Evolutionary conservation across 768 basidiomycete genomes (phyloP).

Genomic region (Termitomyces sp.): DNA sequence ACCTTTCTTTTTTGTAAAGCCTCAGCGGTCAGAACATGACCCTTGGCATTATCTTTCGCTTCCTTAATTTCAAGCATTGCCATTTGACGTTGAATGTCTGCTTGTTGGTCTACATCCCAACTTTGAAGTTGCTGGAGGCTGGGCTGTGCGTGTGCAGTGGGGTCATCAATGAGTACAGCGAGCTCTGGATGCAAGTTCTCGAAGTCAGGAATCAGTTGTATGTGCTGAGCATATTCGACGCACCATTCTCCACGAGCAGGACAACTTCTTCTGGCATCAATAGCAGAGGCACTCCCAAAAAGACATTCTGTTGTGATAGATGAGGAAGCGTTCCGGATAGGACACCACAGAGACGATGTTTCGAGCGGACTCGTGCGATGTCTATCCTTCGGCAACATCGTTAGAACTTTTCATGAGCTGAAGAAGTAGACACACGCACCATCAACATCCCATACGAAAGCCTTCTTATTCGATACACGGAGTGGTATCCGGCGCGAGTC

Average conservation of each 20-base stretch:
- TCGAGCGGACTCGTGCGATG: conserved; percentile 70
- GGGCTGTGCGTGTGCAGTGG: conserved; percentile 47
- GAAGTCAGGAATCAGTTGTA: conserved; percentile 5
- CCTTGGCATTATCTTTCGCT: conserved; percentile 35
- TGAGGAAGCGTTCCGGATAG: conserved; percentile 90
- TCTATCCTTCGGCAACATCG: conserved; percentile 39
- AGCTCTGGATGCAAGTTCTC: conserved; percentile 41
- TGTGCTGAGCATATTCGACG: conserved; percentile 14
- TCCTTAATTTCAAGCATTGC: conserved; percentile 42
- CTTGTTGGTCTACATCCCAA: conserved; percentile 49
- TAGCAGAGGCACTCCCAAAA: conserved; percentile 86
- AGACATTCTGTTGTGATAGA: conserved; percentile 93
- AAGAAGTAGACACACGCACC: conserved; percentile 34
- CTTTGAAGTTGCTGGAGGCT: conserved; percentile 36
- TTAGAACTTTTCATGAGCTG: conserved; percentile 7
- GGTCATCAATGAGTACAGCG: conserved; percentile 75
- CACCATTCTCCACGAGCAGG: conserved; percentile 79
- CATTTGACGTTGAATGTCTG: conserved; percentile 42
- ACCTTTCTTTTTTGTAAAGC: conserved; percentile 69
- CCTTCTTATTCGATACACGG: conserved; percentile 71
- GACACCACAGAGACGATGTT: conserved; percentile 80
- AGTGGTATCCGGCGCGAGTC: conserved; percentile 44
- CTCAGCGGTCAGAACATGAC: conserved; percentile 48
- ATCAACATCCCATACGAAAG: conserved; percentile 86
- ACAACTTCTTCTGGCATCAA: conserved; percentile 92